These are phyloP conservation scores for Solanum neorickii DNA, from an alignment of 257 asterid genomes.

Conservation along the genomic window DNA sequence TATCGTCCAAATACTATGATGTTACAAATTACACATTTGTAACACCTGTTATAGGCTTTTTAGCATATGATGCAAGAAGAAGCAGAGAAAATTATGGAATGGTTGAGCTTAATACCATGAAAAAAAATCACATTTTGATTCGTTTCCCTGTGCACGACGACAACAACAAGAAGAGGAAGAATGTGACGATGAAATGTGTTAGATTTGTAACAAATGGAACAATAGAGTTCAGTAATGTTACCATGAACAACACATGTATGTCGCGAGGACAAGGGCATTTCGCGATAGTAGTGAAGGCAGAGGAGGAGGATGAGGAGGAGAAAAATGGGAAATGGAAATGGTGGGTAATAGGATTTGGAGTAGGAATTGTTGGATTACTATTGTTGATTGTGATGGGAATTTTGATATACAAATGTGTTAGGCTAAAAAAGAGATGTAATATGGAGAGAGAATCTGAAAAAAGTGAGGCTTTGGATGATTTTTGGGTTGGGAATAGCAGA, in stretches of 20 bases:
- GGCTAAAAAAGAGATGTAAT: slow-evolving; percentile 15
- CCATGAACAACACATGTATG: slow-evolving; percentile 19
- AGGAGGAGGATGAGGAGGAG: background rate
- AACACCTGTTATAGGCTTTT: slow-evolving; percentile 62
- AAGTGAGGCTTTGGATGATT: slow-evolving; percentile 45
- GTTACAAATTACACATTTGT: slow-evolving; percentile 40
- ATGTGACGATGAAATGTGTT: slow-evolving; percentile 32
- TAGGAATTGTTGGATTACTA: slow-evolving; percentile 31
- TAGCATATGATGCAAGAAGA: slow-evolving; percentile 36
- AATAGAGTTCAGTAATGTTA: slow-evolving; percentile 38
- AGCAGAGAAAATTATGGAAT: slow-evolving; percentile 1
- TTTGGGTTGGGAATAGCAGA: slow-evolving; percentile 74
- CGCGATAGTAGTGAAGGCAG: slow-evolving; percentile 24
- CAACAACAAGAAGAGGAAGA: background rate
- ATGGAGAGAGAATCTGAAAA: slow-evolving; percentile 61
- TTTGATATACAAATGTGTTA: slow-evolving; percentile 10
- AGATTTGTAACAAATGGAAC: slow-evolving; percentile 31
- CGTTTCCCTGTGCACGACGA: slow-evolving; percentile 17
- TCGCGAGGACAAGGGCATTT: slow-evolving; percentile 48
- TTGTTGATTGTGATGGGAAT: slow-evolving; percentile 16
- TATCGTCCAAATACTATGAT: slow-evolving; percentile 46
- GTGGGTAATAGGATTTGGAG: slow-evolving; percentile 56
- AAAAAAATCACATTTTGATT: slow-evolving; percentile 27
- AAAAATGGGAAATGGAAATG: slow-evolving; percentile 14
- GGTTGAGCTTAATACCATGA: slow-evolving; percentile 17